Evolutionary conservation across 2,329 filamentous ascomycete genomes (phyloP), one percentile per base, ranked within the genome.

Genomic region (Fusarium sp.): DNA sequence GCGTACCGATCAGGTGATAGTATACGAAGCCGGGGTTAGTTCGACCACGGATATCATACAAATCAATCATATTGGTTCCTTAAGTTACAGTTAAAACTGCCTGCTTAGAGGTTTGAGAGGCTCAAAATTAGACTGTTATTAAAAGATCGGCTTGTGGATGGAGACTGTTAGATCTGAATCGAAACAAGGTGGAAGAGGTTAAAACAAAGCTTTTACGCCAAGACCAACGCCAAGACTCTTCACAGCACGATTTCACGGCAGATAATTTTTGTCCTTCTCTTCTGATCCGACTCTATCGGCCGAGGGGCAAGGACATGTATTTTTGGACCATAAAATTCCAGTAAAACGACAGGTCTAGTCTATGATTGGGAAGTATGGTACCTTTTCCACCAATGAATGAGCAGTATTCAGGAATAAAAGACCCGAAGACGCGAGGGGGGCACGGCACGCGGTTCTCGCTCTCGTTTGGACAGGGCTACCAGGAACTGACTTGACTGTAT

Each of bases 131-230:
- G 28, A 50, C 33, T 20, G 20, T 50, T 23, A 23, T 23, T 23
- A 23, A 23, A 23, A 20, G 33, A 30, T 23, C 9, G 28, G 15
- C 18, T 28, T 31, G 28, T 31, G n/a, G 33, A 38, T 34, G 33
- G 20, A 26, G 15, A 18, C n/a, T 30, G 20, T n/a, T 28, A 11
- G 51, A 44, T 11, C 23, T 67, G 51, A 26, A 46, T 58, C 45
- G 50, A 71, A 69, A 45, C 53, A 40, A 44, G 45, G 34, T 54
- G 42, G 51, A 61, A 58, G 70, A 62, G 51, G 67, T 72, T 51
- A 54, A 72, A 72, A 72, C 70, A 73, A 73, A 65, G 69, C 66
- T 65, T 61, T 36, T 36, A 55, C 41, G 71, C 71, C 71, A 73
- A 73, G 71, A 70, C 62, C 18, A 44, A 55, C 34, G 67, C 71